Evolutionary conservation across 192 early-diverging fungal species (phyloP).

Genomic region (Coemansia sp.): DNA sequence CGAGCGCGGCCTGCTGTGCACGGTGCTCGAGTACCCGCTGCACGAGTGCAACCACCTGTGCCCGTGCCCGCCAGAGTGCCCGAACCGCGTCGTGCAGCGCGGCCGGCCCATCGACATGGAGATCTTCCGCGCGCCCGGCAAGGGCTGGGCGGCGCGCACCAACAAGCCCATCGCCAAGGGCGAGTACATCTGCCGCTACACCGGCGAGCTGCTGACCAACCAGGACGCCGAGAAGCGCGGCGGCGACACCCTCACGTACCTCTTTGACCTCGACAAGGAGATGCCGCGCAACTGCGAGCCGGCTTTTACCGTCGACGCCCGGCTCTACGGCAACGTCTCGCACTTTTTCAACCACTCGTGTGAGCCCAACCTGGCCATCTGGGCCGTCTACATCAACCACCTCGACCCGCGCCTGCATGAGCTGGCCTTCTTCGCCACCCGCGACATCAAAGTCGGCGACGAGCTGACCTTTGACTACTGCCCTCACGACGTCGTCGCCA

Average conservation of each 20-base stretch:
- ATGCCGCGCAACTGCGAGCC: conserved; percentile 85
- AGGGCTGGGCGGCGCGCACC: conserved; percentile 53
- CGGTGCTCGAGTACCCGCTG: conserved; percentile 25
- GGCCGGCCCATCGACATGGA: conserved; percentile 40
- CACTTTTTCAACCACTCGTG: conserved; percentile 99
- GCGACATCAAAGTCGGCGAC: conserved; percentile 68
- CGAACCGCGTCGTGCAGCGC: conserved; percentile 54
- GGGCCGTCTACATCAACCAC: conserved; percentile 65
- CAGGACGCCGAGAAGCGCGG: conserved; percentile 71
- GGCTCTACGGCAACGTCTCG: conserved; percentile 86
- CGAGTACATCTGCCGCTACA: conserved; percentile 94
- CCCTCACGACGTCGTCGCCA: conserved; percentile 45
- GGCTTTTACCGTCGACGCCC: conserved; percentile 91
- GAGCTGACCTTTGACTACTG: conserved; percentile 99
- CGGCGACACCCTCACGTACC: conserved; percentile 40
- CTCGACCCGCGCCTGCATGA: conserved; percentile 78
- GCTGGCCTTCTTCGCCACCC: conserved; percentile 92
- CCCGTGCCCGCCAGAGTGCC: conserved; percentile 46
- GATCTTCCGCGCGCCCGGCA: conserved; percentile 30
- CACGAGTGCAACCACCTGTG: conserved; percentile 55
- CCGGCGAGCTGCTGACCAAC: conserved; percentile 90
- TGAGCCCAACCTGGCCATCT: conserved; percentile 78
- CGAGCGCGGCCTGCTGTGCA: conserved; percentile 39
- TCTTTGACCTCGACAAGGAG: conserved; percentile 79
- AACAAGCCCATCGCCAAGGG: conserved; percentile 44